These are phyloP conservation scores for Magnusiomyces suaveolens DNA, from an alignment of 1,139 yeast species.

Conservation along the genomic window DNA sequence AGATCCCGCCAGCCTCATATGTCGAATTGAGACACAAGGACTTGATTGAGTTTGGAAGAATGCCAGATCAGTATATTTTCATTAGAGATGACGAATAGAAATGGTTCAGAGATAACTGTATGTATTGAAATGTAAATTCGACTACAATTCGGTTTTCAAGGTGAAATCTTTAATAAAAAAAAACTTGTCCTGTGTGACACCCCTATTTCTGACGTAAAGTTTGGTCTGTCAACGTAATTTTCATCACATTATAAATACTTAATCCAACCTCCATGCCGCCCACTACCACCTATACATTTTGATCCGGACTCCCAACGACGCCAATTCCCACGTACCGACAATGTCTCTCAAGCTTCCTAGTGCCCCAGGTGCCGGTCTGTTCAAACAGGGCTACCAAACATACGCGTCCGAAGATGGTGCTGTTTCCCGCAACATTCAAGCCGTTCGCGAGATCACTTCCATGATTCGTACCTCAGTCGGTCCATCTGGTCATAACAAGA, in stretches of 20 bases:
- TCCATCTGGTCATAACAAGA: constrained; percentile 94
- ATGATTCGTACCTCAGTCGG: constrained; percentile 94
- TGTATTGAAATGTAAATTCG: neutral
- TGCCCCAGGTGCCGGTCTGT: constrained; percentile 87
- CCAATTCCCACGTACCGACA: constrained; percentile 1
- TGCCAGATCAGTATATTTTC: constrained; percentile 30
- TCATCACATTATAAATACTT: no score
- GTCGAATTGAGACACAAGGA: constrained; percentile 44
- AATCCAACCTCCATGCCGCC: no score
- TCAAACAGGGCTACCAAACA: constrained; percentile 89
- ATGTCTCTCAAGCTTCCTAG: constrained; percentile 90
- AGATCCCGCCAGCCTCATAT: constrained; percentile 39
- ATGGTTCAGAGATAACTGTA: neutral
- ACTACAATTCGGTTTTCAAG: no score
- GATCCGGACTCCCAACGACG: no score
- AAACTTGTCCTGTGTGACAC: no score
- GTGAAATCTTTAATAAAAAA: no score
- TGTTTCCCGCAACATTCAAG: constrained; percentile 80
- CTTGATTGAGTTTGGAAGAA: constrained; percentile 39
- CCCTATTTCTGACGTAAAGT: no score
- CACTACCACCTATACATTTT: neutral
- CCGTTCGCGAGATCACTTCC: constrained; percentile 84
- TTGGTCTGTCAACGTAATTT: no score
- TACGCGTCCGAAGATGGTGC: constrained; percentile 91
- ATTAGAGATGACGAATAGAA: constrained; percentile 14